phyloP scores from a whole-genome alignment of 1,284 basidiomycete genomes.

The Phenoliferia sp. region DNA sequence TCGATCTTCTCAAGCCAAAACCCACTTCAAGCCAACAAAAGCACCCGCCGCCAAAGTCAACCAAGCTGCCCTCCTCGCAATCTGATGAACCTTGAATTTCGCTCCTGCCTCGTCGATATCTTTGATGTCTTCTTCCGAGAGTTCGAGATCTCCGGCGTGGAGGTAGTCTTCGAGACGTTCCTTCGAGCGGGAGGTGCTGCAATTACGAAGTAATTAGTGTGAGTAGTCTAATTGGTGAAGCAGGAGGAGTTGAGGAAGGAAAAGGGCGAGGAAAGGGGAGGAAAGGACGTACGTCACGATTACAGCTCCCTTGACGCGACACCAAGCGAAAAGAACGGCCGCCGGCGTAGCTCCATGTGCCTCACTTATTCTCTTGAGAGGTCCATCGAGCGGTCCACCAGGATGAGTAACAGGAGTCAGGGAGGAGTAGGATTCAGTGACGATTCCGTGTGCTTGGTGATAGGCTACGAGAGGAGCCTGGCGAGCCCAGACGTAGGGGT shows the following conservation, averaged over 20 bases:
- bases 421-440: slow-evolving; percentile 65
- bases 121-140: slow-evolving; percentile 42
- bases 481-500: slow-evolving; percentile 61
- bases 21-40: no score
- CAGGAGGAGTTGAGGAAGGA: not conserved
- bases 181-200: no score
- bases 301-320: slow-evolving; percentile 59
- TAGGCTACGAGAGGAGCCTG: slow-evolving; percentile 57
- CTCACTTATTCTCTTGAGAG: slow-evolving; percentile 55
- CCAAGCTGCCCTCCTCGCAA: not conserved
- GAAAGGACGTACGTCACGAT: slow-evolving; percentile 56
- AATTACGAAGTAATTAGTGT: no score
- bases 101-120: slow-evolving; percentile 44
- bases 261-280: not conserved
- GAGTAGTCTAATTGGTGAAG: not conserved
- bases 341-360: slow-evolving; percentile 56
- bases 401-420: slow-evolving; percentile 63
- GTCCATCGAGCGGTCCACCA: slow-evolving; percentile 63
- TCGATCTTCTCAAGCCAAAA: no score
- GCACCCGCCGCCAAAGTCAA: no score
- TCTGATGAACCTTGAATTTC: slow-evolving; percentile 14
- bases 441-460: slow-evolving; percentile 55
- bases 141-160: slow-evolving; percentile 49
- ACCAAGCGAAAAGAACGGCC: slow-evolving; percentile 65
- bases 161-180: slow-evolving; percentile 55